A percentile compares a stretch with the other conserved stretches of the same genome.
These are phyloP conservation scores for Hirsutella minnesotensis DNA, from an alignment of 2,329 filamentous ascomycete species.

Conservation along the genomic window DNA sequence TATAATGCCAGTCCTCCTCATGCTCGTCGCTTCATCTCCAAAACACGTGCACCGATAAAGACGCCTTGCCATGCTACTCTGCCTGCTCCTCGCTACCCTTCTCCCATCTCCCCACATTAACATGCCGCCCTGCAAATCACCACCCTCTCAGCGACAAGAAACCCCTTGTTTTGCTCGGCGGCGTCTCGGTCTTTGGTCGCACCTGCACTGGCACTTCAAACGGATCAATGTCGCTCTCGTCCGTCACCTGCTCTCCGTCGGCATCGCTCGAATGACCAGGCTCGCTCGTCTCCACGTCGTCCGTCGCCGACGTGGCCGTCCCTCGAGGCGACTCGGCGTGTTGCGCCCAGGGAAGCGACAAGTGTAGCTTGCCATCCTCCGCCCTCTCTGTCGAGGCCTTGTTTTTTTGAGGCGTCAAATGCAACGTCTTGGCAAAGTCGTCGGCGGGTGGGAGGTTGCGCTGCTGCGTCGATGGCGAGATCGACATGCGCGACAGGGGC, in stretches of 20 bases:
- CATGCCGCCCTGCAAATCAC: neutral
- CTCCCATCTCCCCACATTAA: neutral
- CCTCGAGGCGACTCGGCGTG: constrained; percentile 2
- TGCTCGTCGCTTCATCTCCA: neutral
- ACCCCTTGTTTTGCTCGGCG: too few relatives aligned
- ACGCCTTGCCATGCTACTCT: neutral
- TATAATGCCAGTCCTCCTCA: too few relatives aligned
- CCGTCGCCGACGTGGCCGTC: constrained; percentile 12
- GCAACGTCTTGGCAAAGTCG: constrained; percentile 4
- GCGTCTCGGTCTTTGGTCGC: neutral
- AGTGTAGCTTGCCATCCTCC: neutral
- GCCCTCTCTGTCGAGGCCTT: neutral
- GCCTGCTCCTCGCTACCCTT: neutral
- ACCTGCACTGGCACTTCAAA: constrained; percentile 10
- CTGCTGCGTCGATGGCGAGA: neutral
- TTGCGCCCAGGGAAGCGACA: neutral
- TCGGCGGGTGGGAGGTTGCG: neutral
- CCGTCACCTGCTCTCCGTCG: constrained; percentile 17
- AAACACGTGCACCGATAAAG: neutral
- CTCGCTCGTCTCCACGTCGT: constrained; percentile 21
- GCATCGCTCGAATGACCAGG: constrained; percentile 18
- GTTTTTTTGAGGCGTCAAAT: neutral
- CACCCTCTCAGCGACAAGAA: too few relatives aligned
- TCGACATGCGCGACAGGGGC: constrained; percentile 8
- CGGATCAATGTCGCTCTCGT: constrained; percentile 20